Evolutionary conservation across 805 yeast species (phyloP), one percentile per base, ranked within the genome.

Genomic region (Metschnikowia drakensbergensis): DNA sequence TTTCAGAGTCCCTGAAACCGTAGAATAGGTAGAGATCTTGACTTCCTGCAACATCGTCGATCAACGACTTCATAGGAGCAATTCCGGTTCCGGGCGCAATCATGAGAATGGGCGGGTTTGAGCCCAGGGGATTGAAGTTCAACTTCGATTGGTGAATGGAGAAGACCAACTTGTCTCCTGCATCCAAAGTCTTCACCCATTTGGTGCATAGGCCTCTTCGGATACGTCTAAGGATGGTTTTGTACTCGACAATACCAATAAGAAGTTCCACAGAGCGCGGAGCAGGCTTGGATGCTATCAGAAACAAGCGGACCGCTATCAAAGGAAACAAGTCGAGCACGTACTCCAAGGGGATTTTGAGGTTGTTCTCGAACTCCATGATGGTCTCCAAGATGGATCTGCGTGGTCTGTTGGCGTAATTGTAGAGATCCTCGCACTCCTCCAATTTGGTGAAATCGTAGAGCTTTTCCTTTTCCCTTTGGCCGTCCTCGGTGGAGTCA

Each of bases 71-170:
- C 77, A 92, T 82, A 2, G 99, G 99, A 0, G 99, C 99, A 8
- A 94, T 74, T 2, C 99, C 99, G 0, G 98, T 95, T 3, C 99
- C 99, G 0, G 99, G 96, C 1, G 92, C 85, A 3, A 92, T 75
- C 78, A 92, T 71, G 3, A 94, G 67, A 26, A 86, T 67, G 0
- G 96, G 63, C 38, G 66, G 62, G 34, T 42, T 7, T 43, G 62
- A 49, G 10, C 36, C 51, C 5, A 58, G 50, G 6, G 49, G 38
- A 42, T 29, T 29, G 10, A 77, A 67, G 36, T 65, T 65, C 38
- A 82, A 53, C 10, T 71, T 64, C 52, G 83, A 79, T 29, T 66
- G 63, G 48, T 77, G 76, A 6, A 84, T 53, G 26, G 80, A 75
- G 52, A 79, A 82, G 10, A 79, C 66, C 1, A 91, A 59, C 5